Evolutionary conservation across 805 yeast genomes (phyloP), one percentile per base, ranked within the genome.

Genomic region (Saccharomycopsis fibuligera): DNA sequence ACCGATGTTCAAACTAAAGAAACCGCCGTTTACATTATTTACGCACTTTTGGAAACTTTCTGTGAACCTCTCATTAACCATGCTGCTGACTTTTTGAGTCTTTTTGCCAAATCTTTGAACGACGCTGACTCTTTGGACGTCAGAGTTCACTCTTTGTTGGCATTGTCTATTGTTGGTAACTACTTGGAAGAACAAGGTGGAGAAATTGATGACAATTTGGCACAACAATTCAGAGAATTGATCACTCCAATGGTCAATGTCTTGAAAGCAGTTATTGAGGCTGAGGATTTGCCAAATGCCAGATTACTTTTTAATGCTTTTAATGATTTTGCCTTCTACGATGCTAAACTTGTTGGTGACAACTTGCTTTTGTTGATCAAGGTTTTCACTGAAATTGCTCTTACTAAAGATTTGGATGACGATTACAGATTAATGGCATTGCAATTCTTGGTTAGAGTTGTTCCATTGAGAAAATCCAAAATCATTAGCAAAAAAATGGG

Each of bases 211-310:
- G 75, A 79, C 33, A 66, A 69, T 47, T 70, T 74, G 51, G 73
- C 75, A 45, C 58, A 62, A 29, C 63, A 74, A 54, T 90, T 86
- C 72, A 74, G 78, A 58, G 68, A 74, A 40, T 68, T 86, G 48
- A 74, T 93, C 49, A 96, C 97, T 44, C 68, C 77, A 25, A 83
- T 91, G 80, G 84, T 93, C 48, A 76, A 77, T 45, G 95, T 89
- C 30, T 74, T 93, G 63, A 81, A 81, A 63, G 84, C 80, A 60
- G 83, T 84, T 35, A 76, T 91, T 47, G 68, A 73, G 46, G 74
- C 76, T 31, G 84, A 78, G 58, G 97, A 93, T 61, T 68, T 79
- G 30, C 88, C 79, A 54, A 72, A 77, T 54, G 83, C 90, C 45
- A 79, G 76, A 65, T 77, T 78, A 56, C 76, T 90, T 35, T 93